These are phyloP conservation scores for Selaginella moellendorffii DNA, from an alignment of 75 land plant genomes.

Conservation along the genomic window DNA sequence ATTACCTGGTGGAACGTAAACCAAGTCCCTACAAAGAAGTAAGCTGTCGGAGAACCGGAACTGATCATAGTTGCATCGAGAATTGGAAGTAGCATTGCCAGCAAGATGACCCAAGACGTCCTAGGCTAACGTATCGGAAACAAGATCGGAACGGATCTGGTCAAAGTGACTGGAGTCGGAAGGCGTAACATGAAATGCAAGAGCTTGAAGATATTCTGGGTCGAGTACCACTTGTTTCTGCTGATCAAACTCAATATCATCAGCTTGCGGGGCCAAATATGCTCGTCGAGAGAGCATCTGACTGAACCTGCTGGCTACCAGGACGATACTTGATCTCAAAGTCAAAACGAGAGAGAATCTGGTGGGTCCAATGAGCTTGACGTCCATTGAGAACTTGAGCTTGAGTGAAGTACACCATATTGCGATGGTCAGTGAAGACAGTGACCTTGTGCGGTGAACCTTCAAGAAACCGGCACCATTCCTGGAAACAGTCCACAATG, in stretches of 20 bases:
- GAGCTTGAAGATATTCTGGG: not conserved
- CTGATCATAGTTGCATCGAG: too few species aligned
- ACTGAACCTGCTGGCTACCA: not conserved
- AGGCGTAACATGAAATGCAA: too few species aligned
- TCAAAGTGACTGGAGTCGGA: too few species aligned
- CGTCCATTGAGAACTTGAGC: not conserved
- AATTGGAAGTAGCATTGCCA: too few species aligned
- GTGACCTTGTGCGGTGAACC: constrained; percentile 1
- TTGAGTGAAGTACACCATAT: not conserved
- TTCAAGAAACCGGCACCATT: not conserved
- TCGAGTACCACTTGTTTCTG: not conserved
- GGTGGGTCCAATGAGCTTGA: not conserved
- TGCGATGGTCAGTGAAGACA: constrained; percentile 2
- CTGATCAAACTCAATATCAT: not conserved
- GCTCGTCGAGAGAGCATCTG: not conserved
- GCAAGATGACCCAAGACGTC: too few species aligned
- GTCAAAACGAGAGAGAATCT: not conserved
- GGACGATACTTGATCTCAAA: not conserved
- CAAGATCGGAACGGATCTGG: too few species aligned
- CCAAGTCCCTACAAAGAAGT: too few species aligned
- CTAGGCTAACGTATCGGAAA: too few species aligned
- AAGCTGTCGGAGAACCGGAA: too few species aligned
- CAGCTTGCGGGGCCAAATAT: not conserved
- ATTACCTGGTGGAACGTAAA: too few species aligned
- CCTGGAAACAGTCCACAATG: not conserved